A percentile compares a stretch with the other conserved stretches of the same genome.
These are phyloP conservation scores for Neonectria sp. DNA, from an alignment of 2,329 filamentous ascomycete species.

Conservation along the genomic window DNA sequence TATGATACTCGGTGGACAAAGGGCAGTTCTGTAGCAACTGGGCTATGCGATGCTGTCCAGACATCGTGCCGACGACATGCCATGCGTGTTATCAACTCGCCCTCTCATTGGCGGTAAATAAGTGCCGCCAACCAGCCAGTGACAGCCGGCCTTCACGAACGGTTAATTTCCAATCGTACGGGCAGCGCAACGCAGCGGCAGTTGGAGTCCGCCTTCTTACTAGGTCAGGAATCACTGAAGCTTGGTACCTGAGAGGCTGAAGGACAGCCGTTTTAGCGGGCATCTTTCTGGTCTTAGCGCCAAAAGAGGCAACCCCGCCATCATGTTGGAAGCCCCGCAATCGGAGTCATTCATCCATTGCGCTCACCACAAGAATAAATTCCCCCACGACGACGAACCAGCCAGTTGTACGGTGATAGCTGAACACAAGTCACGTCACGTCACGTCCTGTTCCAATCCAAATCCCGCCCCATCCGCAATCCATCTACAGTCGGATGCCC, in stretches of 20 bases:
- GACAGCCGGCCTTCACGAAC: conserved; percentile 6
- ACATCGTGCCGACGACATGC: background rate
- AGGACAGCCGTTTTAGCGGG: conserved; percentile 34
- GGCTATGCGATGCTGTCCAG: background rate
- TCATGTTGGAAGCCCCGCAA: conserved; percentile 45
- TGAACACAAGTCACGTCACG: background rate
- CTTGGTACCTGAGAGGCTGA: conserved; percentile 34
- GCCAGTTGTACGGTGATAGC: background rate
- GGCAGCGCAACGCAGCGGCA: background rate
- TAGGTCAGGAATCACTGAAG: conserved; percentile 18
- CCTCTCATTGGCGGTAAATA: conserved; percentile 40
- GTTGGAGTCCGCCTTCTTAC: background rate
- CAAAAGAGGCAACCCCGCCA: conserved; percentile 42
- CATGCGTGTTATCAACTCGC: conserved; percentile 38
- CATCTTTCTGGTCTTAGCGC: conserved; percentile 24
- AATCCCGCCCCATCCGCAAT: background rate
- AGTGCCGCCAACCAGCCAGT: background rate
- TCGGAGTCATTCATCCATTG: conserved; percentile 41
- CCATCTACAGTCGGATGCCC: background rate
- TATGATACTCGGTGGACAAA: background rate
- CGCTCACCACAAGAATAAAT: conserved; percentile 44
- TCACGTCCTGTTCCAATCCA: conserved; percentile 4
- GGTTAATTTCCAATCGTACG: background rate
- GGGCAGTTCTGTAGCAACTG: background rate
- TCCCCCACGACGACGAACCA: conserved; percentile 35